A percentile compares a stretch with the other conserved stretches of the same genome.
These are phyloP conservation scores for Neurospora africana DNA, from an alignment of 495 filamentous ascomycete species.

Conservation along the genomic window DNA sequence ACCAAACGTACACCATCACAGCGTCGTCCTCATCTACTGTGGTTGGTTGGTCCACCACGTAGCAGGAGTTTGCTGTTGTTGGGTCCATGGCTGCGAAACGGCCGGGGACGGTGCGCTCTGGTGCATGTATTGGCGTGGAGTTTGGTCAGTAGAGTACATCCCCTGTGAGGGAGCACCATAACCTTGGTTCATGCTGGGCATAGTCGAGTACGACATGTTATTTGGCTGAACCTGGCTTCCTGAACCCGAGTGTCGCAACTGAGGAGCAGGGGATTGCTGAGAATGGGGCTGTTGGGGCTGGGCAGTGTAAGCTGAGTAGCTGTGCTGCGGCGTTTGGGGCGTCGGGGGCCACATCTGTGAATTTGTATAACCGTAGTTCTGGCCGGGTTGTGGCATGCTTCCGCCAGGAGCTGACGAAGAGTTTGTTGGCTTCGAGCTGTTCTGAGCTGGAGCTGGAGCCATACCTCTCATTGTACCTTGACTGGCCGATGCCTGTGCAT, in stretches of 20 bases:
- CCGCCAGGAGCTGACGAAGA: constrained; percentile 21
- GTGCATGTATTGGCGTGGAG: constrained; percentile 52
- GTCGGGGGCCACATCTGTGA: constrained; percentile 41
- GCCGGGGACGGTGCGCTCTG: constrained; percentile 31
- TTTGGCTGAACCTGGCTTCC: constrained; percentile 49
- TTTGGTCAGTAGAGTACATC: constrained; percentile 49
- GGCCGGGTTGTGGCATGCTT: constrained; percentile 27
- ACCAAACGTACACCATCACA: not conserved
- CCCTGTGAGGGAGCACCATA: constrained; percentile 40
- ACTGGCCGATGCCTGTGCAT: constrained; percentile 38
- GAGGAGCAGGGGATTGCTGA: constrained; percentile 47
- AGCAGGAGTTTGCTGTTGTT: constrained; percentile 26
- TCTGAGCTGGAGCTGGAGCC: constrained; percentile 39
- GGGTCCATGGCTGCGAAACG: constrained; percentile 34
- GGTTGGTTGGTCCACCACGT: constrained; percentile 40
- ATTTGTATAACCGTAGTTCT: constrained; percentile 42
- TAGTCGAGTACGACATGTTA: constrained; percentile 46
- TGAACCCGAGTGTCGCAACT: constrained; percentile 50
- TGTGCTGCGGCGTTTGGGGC: constrained; percentile 35
- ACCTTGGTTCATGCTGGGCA: constrained; percentile 48
- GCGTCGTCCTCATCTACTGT: constrained; percentile 19
- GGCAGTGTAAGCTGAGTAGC: constrained; percentile 35
- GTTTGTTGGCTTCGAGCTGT: constrained; percentile 32
- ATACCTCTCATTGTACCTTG: constrained; percentile 44
- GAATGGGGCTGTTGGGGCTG: constrained; percentile 48